Percentiles rank a stretch among this genome's conserved stretches.
Conservation (phyloP, 768 basidiomycete genomes). For the Hericium rajendrae region DNA sequence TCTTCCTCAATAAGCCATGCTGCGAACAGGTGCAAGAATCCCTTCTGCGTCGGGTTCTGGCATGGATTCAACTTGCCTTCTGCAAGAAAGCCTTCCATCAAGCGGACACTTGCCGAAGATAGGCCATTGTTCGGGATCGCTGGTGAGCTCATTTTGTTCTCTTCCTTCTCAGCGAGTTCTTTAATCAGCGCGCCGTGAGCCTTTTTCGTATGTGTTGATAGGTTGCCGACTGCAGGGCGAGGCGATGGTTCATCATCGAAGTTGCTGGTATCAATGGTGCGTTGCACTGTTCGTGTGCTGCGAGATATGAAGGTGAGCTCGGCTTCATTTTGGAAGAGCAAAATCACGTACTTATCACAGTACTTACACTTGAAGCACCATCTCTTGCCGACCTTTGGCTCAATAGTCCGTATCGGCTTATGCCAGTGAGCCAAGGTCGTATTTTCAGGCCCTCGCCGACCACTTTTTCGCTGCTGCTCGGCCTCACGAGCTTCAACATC, state of each 20-base stretch:
- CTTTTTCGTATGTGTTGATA: background rate
- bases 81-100: background rate
- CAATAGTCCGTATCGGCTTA: background rate
- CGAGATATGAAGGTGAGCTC: background rate
- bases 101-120: background rate
- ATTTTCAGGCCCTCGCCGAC: background rate
- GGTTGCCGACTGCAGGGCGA: background rate
- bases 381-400: background rate
- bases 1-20: conserved; percentile 19
- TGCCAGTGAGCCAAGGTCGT: background rate
- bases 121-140: background rate
- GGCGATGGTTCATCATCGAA: background rate
- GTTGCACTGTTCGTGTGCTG: background rate
- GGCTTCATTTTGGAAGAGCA: background rate
- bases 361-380: background rate
- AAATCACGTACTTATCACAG: background rate
- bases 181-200: background rate
- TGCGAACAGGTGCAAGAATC: background rate
- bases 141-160: background rate
- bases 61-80: background rate
- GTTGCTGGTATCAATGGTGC: background rate
- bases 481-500: background rate
- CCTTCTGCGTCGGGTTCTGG: background rate
- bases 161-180: too few relatives aligned
- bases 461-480: background rate